phyloP scores from a whole-genome alignment of 768 basidiomycete species.

The Dentipellis sp. region DNA sequence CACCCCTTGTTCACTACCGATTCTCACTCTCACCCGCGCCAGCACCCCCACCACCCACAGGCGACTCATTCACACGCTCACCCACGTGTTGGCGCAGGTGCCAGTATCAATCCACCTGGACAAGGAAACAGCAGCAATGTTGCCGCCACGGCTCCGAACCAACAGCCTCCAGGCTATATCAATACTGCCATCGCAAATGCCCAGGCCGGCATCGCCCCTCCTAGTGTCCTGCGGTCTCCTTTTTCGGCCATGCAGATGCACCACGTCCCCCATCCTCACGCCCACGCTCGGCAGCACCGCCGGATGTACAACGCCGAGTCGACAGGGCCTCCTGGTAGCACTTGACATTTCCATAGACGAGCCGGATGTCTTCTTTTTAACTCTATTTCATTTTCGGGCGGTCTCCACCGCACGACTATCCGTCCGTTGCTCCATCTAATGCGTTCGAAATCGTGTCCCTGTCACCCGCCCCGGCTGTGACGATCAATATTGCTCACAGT shows the following conservation, averaged over 20 bases:
- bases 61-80: not conserved
- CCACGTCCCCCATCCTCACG: constrained; percentile 73
- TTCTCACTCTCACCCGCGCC: not conserved
- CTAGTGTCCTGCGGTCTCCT: constrained; percentile 42
- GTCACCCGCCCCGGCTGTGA: too few species aligned
- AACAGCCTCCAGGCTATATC: not conserved
- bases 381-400: too few species aligned
- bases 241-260: constrained; percentile 60
- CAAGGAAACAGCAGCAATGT: not conserved
- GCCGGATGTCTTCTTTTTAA: too few species aligned
- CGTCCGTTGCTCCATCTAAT: too few species aligned
- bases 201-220: constrained; percentile 1
- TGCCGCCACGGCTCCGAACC: not conserved
- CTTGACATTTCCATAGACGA: not conserved
- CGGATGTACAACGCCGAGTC: constrained; percentile 29
- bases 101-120: not conserved
- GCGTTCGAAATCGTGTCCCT: too few species aligned
- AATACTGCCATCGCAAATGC: not conserved
- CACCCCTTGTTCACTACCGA: constrained; percentile 1
- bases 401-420: too few species aligned
- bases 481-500: too few species aligned
- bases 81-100: not conserved
- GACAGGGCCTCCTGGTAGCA: not conserved
- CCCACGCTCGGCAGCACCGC: constrained; percentile 67
- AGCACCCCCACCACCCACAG: not conserved